A percentile compares a stretch with the other conserved stretches of the same genome.
These are phyloP conservation scores for Zygoascus flipseniorum DNA, from an alignment of 805 yeast genomes.

Conservation along the genomic window DNA sequence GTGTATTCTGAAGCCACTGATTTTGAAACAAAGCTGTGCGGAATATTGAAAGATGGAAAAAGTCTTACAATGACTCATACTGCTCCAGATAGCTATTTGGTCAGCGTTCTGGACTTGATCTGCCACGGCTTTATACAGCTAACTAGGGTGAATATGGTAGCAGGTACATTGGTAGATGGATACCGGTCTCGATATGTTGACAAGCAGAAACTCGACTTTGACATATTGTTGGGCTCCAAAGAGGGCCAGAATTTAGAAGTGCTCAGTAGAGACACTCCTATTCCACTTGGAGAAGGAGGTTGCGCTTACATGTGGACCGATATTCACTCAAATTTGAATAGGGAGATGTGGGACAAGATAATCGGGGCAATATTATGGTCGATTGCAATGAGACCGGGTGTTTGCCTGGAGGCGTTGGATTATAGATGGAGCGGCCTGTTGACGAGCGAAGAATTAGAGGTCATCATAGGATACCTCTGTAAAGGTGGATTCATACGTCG, in stretches of 20 bases:
- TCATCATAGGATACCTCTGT: constrained; percentile 23
- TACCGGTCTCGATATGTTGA: constrained; percentile 74
- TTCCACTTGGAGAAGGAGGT: constrained; percentile 9
- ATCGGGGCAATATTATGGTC: constrained; percentile 39
- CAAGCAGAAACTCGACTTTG: constrained; percentile 57
- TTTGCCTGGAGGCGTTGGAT: constrained; percentile 24
- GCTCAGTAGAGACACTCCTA: constrained; percentile 5
- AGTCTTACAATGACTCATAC: constrained; percentile 49
- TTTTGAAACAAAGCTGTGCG: constrained; percentile 38
- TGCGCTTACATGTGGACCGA: constrained; percentile 49
- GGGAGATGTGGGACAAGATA: constrained; percentile 50
- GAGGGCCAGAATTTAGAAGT: constrained; percentile 4
- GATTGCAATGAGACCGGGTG: constrained; percentile 50
- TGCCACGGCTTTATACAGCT: constrained; percentile 36
- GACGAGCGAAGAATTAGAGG: constrained; percentile 20
- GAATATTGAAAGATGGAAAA: constrained; percentile 37
- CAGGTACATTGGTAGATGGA: constrained; percentile 35
- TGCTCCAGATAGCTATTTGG: constrained; percentile 55
- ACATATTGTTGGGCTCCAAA: constrained; percentile 34
- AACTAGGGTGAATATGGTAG: constrained; percentile 38
- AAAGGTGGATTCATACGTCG: constrained; percentile 7
- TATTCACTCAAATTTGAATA: constrained; percentile 50
- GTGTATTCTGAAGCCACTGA: constrained; percentile 38
- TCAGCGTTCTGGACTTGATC: constrained; percentile 48
- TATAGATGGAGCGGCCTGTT: constrained; percentile 18